A percentile compares a stretch with the other conserved stretches of the same genome.
Conservation (phyloP, 495 filamentous ascomycete species). For the Hypoxylon crocopeplum region DNA sequence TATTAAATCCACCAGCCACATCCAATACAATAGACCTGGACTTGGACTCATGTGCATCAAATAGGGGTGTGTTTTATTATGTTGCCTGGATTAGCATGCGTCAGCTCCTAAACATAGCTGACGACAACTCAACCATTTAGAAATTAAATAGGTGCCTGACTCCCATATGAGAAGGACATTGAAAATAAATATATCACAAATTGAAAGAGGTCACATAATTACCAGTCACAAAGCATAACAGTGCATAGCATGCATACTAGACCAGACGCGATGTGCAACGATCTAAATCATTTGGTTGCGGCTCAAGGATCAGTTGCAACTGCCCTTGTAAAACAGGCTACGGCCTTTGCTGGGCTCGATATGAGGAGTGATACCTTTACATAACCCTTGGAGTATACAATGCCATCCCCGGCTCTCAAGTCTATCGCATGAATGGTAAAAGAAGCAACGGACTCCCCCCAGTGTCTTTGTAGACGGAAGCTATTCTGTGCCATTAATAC, state of each 20-base stretch:
- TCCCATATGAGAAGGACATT: neutral
- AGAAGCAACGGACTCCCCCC: slow-evolving; percentile 8
- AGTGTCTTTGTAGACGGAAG: slow-evolving; percentile 8
- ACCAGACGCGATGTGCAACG: neutral
- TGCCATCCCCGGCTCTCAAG: slow-evolving; percentile 13
- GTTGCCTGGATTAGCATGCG: slow-evolving; percentile 28
- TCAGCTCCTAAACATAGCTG: slow-evolving; percentile 13
- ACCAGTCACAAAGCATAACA: neutral
- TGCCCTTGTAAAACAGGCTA: slow-evolving; percentile 1
- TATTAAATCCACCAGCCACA: slow-evolving; percentile 4
- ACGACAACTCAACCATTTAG: slow-evolving; percentile 15
- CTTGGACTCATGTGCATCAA: too few relatives aligned
- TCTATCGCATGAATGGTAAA: slow-evolving; percentile 23
- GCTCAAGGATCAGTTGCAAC: neutral
- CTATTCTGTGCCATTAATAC: slow-evolving; percentile 21
- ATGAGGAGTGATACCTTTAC: slow-evolving; percentile 21
- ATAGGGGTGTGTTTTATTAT: slow-evolving; percentile 24
- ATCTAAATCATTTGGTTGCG: slow-evolving; percentile 6
- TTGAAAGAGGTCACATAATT: neutral
- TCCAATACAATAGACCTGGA: too few relatives aligned
- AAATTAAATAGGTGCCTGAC: slow-evolving; percentile 6
- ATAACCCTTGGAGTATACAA: slow-evolving; percentile 33
- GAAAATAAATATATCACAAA: too few relatives aligned
- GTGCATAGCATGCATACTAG: neutral
- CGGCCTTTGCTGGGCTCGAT: slow-evolving; percentile 1